Evolutionary conservation across 176 grass and related monocot species (phyloP).

Genomic region (Oryza rufipogon): DNA sequence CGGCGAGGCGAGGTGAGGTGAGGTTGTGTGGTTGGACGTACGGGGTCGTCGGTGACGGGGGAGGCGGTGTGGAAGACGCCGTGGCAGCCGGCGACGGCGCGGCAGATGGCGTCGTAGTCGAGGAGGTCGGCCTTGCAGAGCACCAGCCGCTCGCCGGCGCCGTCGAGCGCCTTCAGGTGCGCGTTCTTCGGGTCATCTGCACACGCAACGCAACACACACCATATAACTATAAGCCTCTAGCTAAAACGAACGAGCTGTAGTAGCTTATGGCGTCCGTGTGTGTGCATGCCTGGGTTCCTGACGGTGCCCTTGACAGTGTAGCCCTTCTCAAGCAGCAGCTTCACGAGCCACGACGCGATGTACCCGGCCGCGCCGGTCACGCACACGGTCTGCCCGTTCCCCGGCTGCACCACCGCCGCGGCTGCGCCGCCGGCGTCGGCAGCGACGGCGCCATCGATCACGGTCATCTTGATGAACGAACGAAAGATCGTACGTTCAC

Average conservation of each 20-base stretch:
- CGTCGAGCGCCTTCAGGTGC: slow-evolving; percentile 75
- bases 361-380: slow-evolving; percentile 89
- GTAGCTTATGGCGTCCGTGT: background rate
- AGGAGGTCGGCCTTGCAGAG: slow-evolving; percentile 96
- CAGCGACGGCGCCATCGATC: slow-evolving; percentile 33
- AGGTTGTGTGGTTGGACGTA: background rate
- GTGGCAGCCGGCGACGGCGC: slow-evolving; percentile 76
- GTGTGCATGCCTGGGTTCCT: slow-evolving; percentile 73
- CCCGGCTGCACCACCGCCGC: background rate
- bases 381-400: slow-evolving; percentile 68
- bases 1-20: too few relatives aligned
- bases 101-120: slow-evolving; percentile 75
- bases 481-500: background rate
- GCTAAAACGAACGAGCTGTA: too few relatives aligned
- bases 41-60: slow-evolving; percentile 91
- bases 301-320: slow-evolving; percentile 89
- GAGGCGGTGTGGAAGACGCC: slow-evolving; percentile 98
- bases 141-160: slow-evolving; percentile 74
- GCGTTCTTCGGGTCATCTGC: slow-evolving; percentile 89
- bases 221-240: background rate
- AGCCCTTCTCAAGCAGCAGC: slow-evolving; percentile 84
- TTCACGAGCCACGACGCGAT: slow-evolving; percentile 90
- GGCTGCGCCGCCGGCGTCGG: slow-evolving; percentile 13
- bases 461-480: slow-evolving; percentile 33
- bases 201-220: background rate